These are phyloP conservation scores for Trichoderma parareesei DNA, from an alignment of 495 filamentous ascomycete genomes.

Conservation along the genomic window DNA sequence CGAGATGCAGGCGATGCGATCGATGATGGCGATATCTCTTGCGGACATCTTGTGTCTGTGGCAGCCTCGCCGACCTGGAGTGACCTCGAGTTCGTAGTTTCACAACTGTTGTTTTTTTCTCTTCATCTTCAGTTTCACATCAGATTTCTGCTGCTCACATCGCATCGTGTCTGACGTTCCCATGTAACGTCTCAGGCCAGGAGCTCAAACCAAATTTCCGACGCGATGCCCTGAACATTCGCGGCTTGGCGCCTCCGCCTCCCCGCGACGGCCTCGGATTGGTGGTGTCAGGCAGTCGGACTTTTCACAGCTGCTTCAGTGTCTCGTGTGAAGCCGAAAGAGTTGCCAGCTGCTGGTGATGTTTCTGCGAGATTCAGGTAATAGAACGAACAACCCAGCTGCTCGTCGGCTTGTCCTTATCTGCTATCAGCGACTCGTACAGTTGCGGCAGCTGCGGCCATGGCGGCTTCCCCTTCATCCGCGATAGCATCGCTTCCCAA, in stretches of 20 bases:
- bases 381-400: background rate
- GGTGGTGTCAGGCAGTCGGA: background rate
- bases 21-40: no score
- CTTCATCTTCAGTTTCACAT: no score
- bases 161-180: no score
- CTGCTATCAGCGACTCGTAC: background rate
- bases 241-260: background rate
- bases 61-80: no score
- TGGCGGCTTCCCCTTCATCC: background rate
- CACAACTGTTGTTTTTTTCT: no score
- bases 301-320: background rate
- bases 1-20: no score
- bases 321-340: background rate
- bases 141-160: no score
- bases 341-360: no score
- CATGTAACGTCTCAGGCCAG: background rate
- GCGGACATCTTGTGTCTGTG: no score
- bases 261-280: background rate
- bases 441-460: background rate
- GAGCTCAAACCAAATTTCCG: conserved; percentile 5
- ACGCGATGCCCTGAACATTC: background rate
- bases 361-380: background rate
- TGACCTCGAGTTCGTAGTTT: no score
- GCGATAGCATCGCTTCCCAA: conserved; percentile 1
- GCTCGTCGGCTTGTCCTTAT: background rate